Percentiles rank a stretch among this genome's conserved stretches.
phyloP scores from a whole-genome alignment of 140 eudicot genomes.

The Flaveria floridana region DNA sequence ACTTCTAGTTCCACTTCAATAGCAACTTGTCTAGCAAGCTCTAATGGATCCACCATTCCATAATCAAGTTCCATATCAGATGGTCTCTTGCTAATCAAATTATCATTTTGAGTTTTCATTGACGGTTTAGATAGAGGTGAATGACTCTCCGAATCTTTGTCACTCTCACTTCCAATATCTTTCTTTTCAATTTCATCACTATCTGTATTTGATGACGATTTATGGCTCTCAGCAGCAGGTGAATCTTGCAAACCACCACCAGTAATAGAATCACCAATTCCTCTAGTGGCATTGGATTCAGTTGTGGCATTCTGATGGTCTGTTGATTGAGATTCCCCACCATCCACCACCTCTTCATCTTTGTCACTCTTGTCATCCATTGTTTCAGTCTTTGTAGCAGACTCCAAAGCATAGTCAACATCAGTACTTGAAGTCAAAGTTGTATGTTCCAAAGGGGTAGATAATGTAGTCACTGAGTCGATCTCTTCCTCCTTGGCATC shows the following conservation, averaged over 20 bases:
- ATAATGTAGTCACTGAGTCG: conserved; percentile 11
- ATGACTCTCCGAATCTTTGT: conserved; percentile 38
- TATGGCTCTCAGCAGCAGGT: conserved; percentile 22
- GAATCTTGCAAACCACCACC: conserved; percentile 23
- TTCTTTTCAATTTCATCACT: conserved; percentile 32
- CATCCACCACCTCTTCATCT: conserved; percentile 47
- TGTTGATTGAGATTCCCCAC: conserved; percentile 21
- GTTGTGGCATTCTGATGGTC: conserved; percentile 24
- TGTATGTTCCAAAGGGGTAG: conserved; percentile 10
- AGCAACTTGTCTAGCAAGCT: conserved; percentile 84
- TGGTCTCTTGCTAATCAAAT: conserved; percentile 39
- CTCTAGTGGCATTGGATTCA: conserved; percentile 16
- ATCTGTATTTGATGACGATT: conserved; percentile 30
- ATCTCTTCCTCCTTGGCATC: conserved; percentile 39
- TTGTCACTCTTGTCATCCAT: conserved; percentile 31
- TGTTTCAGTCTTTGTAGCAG: conserved; percentile 28
- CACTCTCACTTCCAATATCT: conserved; percentile 32
- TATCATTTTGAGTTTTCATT: conserved; percentile 24
- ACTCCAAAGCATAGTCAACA: conserved; percentile 27
- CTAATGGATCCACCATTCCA: conserved; percentile 75
- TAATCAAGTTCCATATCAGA: conserved; percentile 59
- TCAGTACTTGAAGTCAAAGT: conserved; percentile 31
- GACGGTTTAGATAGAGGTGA: conserved; percentile 31
- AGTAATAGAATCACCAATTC: conserved; percentile 16
- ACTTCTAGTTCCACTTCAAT: conserved; percentile 78